Conservation (phyloP, 495 filamentous ascomycete genomes). For the Aspergillus panamensis region DNA sequence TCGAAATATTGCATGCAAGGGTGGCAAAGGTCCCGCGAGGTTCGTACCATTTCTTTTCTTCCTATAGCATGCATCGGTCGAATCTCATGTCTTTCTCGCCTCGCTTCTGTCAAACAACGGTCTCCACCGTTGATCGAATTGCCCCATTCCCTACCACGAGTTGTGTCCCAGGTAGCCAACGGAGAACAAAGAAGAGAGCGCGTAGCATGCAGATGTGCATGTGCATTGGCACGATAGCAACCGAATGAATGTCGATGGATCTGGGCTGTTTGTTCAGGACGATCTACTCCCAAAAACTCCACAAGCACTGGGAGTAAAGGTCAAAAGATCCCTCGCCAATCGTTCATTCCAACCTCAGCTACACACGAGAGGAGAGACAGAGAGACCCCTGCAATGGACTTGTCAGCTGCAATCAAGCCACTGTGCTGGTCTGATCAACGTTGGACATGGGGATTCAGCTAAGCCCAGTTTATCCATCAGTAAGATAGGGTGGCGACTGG, state of each 20-base stretch:
- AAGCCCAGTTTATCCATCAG: not conserved
- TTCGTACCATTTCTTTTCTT: no score
- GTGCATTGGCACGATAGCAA: not conserved
- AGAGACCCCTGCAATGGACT: constrained; percentile 1
- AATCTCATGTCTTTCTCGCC: no score
- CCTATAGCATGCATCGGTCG: no score
- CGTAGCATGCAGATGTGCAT: not conserved
- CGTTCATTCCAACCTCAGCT: not conserved
- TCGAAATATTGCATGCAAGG: no score
- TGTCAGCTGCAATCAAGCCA: not conserved
- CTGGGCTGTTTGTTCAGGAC: not conserved
- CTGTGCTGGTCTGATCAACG: not conserved
- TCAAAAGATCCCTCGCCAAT: constrained; percentile 3
- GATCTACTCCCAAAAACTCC: not conserved
- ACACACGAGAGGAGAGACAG: not conserved
- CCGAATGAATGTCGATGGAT: not conserved
- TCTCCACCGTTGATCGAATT: no score
- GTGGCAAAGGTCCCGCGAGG: no score
- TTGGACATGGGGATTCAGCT: constrained; percentile 6
- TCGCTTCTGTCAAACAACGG: no score
- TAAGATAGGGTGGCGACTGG: not conserved
- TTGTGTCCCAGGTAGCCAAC: not conserved
- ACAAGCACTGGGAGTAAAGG: not conserved
- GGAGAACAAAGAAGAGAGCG: no score
- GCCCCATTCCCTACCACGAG: not conserved